These are phyloP conservation scores for Penicillium bialowiezense DNA, from an alignment of 495 filamentous ascomycete genomes.

Conservation along the genomic window DNA sequence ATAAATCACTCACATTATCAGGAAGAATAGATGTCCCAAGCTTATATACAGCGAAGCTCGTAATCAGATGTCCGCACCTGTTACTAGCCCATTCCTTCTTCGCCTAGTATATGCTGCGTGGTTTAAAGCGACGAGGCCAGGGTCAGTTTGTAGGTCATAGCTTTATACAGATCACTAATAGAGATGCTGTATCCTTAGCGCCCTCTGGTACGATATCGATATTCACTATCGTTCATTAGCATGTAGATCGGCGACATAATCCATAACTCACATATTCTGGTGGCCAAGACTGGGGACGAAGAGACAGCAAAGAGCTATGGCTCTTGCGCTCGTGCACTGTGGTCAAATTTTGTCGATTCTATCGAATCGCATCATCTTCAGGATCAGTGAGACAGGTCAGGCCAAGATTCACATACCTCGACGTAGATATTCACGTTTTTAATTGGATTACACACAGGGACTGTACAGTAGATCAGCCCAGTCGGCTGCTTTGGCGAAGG, in stretches of 20 bases:
- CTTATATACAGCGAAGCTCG: neutral
- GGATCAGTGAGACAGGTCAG: neutral
- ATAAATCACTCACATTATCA: neutral
- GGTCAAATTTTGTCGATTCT: neutral
- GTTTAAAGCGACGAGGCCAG: too few species aligned
- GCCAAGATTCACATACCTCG: neutral
- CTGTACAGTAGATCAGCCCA: neutral
- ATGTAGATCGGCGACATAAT: too few species aligned
- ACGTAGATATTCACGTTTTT: neutral
- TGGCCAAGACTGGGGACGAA: too few species aligned
- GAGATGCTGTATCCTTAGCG: too few species aligned
- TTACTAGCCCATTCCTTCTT: too few species aligned
- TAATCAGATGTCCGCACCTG: too few species aligned
- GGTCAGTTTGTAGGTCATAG: too few species aligned
- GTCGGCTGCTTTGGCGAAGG: neutral
- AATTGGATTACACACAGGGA: neutral
- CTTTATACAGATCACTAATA: too few species aligned
- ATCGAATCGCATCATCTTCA: neutral
- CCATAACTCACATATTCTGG: too few species aligned
- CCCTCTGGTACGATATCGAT: too few species aligned
- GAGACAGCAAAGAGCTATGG: slow-evolving; percentile 1
- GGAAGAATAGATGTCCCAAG: neutral
- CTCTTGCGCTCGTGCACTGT: neutral
- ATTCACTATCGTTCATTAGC: too few species aligned
- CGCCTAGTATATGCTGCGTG: too few species aligned